A percentile compares a stretch with the other conserved stretches of the same genome.
Evolutionary conservation across 495 filamentous ascomycete genomes (phyloP).

Genomic region (Penicillium dipodomyicola): DNA sequence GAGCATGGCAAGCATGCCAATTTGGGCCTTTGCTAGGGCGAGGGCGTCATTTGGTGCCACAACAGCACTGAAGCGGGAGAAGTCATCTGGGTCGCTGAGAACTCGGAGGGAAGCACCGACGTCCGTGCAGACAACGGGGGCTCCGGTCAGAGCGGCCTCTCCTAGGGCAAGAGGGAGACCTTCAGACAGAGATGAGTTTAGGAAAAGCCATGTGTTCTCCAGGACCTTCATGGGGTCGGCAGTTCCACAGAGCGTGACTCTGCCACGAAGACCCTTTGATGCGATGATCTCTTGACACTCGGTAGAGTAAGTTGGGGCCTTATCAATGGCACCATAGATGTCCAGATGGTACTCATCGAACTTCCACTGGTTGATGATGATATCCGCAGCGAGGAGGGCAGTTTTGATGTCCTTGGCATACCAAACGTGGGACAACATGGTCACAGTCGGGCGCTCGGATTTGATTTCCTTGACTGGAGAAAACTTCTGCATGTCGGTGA

Average conservation of each 20-base stretch:
- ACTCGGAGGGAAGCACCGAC: conserved; percentile 63
- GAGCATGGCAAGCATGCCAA: conserved; percentile 58
- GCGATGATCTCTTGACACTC: conserved; percentile 63
- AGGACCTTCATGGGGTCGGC: conserved; percentile 57
- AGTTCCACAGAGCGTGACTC: conserved; percentile 55
- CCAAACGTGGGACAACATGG: conserved; percentile 64
- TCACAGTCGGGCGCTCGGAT: conserved; percentile 56
- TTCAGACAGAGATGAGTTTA: conserved; percentile 66
- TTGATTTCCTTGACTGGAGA: conserved; percentile 57
- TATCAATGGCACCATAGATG: conserved; percentile 63
- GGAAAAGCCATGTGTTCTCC: conserved; percentile 62
- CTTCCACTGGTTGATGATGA: conserved; percentile 65
- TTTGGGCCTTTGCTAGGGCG: conserved; percentile 59
- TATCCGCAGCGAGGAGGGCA: conserved; percentile 60
- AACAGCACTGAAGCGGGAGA: conserved; percentile 57
- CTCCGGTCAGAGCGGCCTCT: conserved; percentile 62
- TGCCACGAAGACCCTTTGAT: conserved; percentile 53
- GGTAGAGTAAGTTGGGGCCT: conserved; percentile 57
- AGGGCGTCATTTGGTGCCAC: conserved; percentile 62
- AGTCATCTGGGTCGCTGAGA: conserved; percentile 58
- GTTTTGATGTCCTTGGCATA: conserved; percentile 67
- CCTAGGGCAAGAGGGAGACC: conserved; percentile 64
- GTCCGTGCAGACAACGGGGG: conserved; percentile 63
- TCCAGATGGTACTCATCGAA: conserved; percentile 62
- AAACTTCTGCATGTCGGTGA: conserved; percentile 64